Conservation (phyloP, 2,329 filamentous ascomycete species). For the Lecanosticta acicola region DNA sequence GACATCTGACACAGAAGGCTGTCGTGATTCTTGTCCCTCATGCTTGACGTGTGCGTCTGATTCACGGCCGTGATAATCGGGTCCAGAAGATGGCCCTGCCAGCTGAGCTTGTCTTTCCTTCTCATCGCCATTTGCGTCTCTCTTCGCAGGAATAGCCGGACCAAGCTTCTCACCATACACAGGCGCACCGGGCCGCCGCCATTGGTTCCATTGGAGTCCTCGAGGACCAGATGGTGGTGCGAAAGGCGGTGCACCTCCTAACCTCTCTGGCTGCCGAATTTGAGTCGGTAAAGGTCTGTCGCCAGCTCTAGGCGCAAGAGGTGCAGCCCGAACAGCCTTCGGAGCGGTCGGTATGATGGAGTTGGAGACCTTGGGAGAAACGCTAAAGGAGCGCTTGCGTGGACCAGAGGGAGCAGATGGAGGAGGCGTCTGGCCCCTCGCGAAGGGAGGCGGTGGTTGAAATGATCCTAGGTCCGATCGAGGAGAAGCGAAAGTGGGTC, state of each 20-base stretch:
- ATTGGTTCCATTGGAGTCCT: slow-evolving; percentile 36
- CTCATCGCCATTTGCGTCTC: slow-evolving; percentile 42
- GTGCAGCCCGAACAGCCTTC: slow-evolving; percentile 28
- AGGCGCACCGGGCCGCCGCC: slow-evolving; percentile 38
- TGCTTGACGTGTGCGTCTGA: slow-evolving; percentile 10
- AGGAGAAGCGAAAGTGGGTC: slow-evolving; percentile 25
- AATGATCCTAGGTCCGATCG: slow-evolving; percentile 20
- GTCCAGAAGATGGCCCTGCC: background rate
- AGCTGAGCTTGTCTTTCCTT: slow-evolving; percentile 21
- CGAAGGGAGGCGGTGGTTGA: slow-evolving; percentile 5
- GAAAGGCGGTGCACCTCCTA: slow-evolving; percentile 15
- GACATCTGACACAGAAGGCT: slow-evolving; percentile 4
- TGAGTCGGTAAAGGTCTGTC: slow-evolving; percentile 9
- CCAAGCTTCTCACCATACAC: slow-evolving; percentile 19
- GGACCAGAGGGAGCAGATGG: slow-evolving; percentile 30
- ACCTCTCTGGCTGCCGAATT: slow-evolving; percentile 17
- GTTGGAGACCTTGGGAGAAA: slow-evolving; percentile 31
- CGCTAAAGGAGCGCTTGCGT: slow-evolving; percentile 30
- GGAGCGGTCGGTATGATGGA: slow-evolving; percentile 34
- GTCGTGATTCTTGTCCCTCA: slow-evolving; percentile 9
- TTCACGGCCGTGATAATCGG: slow-evolving; percentile 1
- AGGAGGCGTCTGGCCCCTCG: slow-evolving; percentile 25
- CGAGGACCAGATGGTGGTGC: slow-evolving; percentile 23
- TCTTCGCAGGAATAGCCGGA: slow-evolving; percentile 38
- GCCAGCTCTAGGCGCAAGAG: slow-evolving; percentile 9